Evolutionary conservation across 2,329 filamentous ascomycete species (phyloP), one percentile per base, ranked within the genome.

Genomic region (Zymoseptoria pseudotritici): DNA sequence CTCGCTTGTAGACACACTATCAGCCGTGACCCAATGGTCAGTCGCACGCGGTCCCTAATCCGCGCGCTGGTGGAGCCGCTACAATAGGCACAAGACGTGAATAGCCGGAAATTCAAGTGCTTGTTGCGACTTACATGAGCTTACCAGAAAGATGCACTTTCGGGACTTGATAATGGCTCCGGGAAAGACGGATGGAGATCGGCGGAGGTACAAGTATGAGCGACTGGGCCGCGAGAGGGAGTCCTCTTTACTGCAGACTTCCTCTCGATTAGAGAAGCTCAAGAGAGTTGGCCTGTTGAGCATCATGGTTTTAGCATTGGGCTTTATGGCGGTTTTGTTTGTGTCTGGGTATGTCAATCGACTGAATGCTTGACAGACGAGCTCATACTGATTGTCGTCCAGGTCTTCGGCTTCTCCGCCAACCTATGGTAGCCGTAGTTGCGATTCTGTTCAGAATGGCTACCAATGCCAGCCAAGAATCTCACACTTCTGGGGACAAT

Each of bases 401-500:
- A 65, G 63, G 31, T 54, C 58, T 8, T 54, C 10, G 13, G 52
- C 49, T 31, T 53, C 57, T 13, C 52, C 58, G 31, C 29, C 58
- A 17, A 46, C 54, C 4, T 31, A 55, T 36, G 54, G 21, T 36
- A 50, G 50, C 29, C 51, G 42, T 20, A 50, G 54, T 20, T 72
- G 70, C 58, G 68, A 71, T 55, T 66, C 66, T 6, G 58, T 69
- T 10, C 56, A 66, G 50, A 64, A 77, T 46, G 86, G 86, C 60
- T 89, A 86, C 72, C 81, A 83, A 63, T 91, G 88, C 73, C 79
- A 80, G 54, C 74, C 82, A 3, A 72, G 81, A 31, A 80, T 87
- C 52, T 84, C 85, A 1, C 87, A 85, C 65, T 82, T 79, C 58
- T 96, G 91, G 66, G 92, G 91, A 58, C 91, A 93, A 72, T 96